Conservation (phyloP, 148 eudicot genomes). For the Pouteria glomerata region DNA sequence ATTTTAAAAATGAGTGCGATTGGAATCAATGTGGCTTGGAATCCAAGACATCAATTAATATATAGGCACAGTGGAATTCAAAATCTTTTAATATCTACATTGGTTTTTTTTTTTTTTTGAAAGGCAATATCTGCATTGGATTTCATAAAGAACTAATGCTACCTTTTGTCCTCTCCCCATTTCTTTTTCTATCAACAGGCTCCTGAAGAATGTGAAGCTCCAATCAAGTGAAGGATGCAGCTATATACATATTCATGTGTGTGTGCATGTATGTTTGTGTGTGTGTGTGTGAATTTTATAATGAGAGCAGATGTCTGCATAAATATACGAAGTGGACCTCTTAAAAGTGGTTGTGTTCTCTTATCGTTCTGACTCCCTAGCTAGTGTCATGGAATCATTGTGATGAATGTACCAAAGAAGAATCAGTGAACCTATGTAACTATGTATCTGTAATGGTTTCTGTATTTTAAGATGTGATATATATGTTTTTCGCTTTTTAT, state of each 20-base stretch:
- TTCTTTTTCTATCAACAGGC: slow-evolving; percentile 19
- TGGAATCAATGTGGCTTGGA: background rate
- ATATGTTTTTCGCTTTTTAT: background rate
- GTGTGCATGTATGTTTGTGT: too few species aligned
- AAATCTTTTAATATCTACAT: background rate
- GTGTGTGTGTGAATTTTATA: background rate
- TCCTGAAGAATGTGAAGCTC: slow-evolving; percentile 34
- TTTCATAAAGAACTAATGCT: background rate
- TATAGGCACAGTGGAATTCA: background rate
- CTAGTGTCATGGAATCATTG: background rate
- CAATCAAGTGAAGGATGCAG: background rate
- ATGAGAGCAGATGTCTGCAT: background rate
- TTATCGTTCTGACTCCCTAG: too few species aligned
- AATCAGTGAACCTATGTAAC: slow-evolving; percentile 4
- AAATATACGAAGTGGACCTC: background rate
- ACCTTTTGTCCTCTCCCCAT: background rate
- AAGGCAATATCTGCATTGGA: background rate
- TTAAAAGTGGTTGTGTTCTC: background rate
- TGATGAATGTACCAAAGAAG: background rate
- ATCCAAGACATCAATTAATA: background rate
- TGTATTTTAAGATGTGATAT: background rate
- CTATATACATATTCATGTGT: background rate
- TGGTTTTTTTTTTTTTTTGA: too few species aligned
- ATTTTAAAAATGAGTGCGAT: background rate
- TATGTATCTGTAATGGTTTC: background rate